Percentiles rank a stretch among this genome's conserved stretches.
Conservation (phyloP, 1,284 basidiomycete genomes). For the Cutaneotrichosporon sp. region DNA sequence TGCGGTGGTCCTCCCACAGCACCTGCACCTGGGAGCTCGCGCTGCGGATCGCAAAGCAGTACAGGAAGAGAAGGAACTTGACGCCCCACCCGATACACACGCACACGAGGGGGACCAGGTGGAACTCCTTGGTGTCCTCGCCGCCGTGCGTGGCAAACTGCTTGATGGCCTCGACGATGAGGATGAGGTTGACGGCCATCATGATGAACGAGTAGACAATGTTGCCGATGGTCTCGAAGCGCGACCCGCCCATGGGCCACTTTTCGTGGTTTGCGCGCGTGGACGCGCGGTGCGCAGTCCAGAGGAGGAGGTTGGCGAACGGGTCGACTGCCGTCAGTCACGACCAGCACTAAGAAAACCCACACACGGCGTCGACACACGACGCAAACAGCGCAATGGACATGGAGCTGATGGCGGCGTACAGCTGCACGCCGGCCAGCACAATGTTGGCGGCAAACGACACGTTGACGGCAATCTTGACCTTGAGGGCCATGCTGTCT, state of each 20-base stretch:
- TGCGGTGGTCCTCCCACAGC: constrained; percentile 93
- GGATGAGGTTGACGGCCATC: constrained; percentile 45
- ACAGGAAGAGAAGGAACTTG: constrained; percentile 83
- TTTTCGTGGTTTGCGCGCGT: constrained; percentile 71
- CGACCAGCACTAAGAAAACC: constrained; percentile 30
- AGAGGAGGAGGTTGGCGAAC: constrained; percentile 83
- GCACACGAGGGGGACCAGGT: constrained; percentile 77
- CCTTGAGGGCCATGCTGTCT: constrained; percentile 57
- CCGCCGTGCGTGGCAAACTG: constrained; percentile 64
- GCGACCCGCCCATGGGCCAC: constrained; percentile 89
- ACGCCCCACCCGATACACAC: constrained; percentile 80
- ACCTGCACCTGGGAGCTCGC: constrained; percentile 88
- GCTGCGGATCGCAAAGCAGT: constrained; percentile 75
- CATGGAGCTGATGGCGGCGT: constrained; percentile 78
- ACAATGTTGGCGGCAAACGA: constrained; percentile 75
- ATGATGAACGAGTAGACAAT: constrained; percentile 72
- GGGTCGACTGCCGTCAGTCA: constrained; percentile 63
- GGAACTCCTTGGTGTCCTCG: constrained; percentile 66
- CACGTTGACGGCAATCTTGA: constrained; percentile 84
- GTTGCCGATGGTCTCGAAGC: constrained; percentile 85
- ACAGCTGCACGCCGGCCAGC: constrained; percentile 60
- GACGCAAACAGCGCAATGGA: constrained; percentile 89
- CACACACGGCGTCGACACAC: constrained; percentile 69
- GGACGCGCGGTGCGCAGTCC: constrained; percentile 77
- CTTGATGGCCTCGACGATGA: constrained; percentile 69